These are phyloP conservation scores for Gloeophyllum trabeum DNA, from an alignment of 768 basidiomycete genomes.

Conservation along the genomic window DNA sequence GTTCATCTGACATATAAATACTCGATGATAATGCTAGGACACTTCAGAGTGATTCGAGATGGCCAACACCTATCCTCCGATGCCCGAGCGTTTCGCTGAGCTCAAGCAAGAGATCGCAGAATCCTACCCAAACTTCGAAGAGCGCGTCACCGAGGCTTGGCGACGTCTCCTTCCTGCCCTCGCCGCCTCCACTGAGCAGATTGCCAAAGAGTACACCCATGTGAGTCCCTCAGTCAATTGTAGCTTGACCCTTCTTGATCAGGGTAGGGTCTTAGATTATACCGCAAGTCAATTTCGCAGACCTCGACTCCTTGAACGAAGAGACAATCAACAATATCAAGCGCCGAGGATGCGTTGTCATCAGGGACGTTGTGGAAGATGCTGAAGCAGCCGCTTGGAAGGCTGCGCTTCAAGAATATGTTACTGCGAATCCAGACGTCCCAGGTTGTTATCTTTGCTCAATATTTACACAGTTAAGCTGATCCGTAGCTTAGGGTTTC, in stretches of 20 bases:
- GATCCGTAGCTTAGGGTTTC: conserved; percentile 28
- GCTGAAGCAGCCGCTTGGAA: conserved; percentile 49
- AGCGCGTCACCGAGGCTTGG: conserved; percentile 43
- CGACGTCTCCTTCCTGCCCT: conserved; percentile 43
- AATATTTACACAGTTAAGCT: neutral
- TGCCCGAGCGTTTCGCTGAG: conserved; percentile 41
- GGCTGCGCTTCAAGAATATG: conserved; percentile 39
- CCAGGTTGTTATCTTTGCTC: conserved; percentile 23
- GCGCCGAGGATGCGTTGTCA: conserved; percentile 47
- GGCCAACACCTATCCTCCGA: conserved; percentile 3
- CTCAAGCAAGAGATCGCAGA: conserved; percentile 47
- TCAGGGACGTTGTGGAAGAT: conserved; percentile 48
- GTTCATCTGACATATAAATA: no score
- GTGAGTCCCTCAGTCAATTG: conserved; percentile 20
- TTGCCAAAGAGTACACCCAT: conserved; percentile 34
- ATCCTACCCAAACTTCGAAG: conserved; percentile 38
- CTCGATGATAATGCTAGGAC: no score
- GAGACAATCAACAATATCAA: conserved; percentile 40
- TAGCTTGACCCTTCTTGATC: conserved; percentile 1
- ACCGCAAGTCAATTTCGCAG: conserved; percentile 48
- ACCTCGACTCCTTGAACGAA: conserved; percentile 32
- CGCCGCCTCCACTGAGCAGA: conserved; percentile 28
- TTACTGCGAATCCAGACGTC: conserved; percentile 42
- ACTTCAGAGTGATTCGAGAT: no score
- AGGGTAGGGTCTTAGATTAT: conserved; percentile 30